These are phyloP conservation scores for Plasmodium knowlesi DNA, from an alignment of 169 alveolate species.

Conservation along the genomic window DNA sequence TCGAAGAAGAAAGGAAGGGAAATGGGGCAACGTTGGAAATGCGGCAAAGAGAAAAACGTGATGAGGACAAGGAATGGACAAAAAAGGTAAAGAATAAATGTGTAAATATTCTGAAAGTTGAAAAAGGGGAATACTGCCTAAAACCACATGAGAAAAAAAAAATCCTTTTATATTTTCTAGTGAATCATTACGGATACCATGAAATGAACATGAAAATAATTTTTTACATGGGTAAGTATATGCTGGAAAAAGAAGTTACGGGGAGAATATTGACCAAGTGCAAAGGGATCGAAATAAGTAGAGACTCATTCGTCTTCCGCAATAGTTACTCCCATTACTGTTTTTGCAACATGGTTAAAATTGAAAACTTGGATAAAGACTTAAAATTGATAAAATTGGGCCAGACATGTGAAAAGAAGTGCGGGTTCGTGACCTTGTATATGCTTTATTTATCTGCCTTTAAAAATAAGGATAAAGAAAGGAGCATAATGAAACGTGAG, in stretches of 20 bases:
- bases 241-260: slow-evolving; percentile 5
- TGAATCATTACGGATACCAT: slow-evolving; percentile 66
- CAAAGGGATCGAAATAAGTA: slow-evolving; percentile 21
- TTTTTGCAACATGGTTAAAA: slow-evolving; percentile 23
- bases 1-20: no score
- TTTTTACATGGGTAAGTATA: slow-evolving; percentile 72
- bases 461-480: slow-evolving; percentile 16
- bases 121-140: slow-evolving; percentile 24
- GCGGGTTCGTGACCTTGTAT: slow-evolving; percentile 53
- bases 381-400: slow-evolving; percentile 21
- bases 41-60: not conserved
- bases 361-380: slow-evolving; percentile 48
- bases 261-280: slow-evolving; percentile 22
- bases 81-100: not conserved
- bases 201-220: slow-evolving; percentile 24
- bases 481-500: not conserved
- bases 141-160: slow-evolving; percentile 59
- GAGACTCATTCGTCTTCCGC: slow-evolving; percentile 3
- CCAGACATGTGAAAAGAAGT: not conserved
- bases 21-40: not conserved
- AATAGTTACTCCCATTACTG: slow-evolving; percentile 58
- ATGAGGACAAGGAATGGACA: not conserved
- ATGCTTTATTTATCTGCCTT: slow-evolving; percentile 17
- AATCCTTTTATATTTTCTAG: slow-evolving; percentile 43
- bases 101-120: slow-evolving; percentile 12